A percentile compares a stretch with the other conserved stretches of the same genome.
phyloP scores from a whole-genome alignment of 2,329 filamentous ascomycete genomes.

The Trichoderma oligosporum region DNA sequence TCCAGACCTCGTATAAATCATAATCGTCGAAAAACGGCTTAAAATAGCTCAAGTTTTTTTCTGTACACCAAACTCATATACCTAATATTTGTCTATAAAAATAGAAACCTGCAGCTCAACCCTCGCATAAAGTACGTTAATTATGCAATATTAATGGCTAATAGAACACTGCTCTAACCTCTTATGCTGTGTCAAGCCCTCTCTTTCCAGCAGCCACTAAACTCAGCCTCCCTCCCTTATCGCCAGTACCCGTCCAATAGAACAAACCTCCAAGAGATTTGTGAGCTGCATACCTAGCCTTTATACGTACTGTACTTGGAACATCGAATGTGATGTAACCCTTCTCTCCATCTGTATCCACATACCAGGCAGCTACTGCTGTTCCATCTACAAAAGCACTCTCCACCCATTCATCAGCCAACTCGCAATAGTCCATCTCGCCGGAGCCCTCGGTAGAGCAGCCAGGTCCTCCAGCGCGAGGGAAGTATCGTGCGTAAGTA shows the following conservation, averaged over 20 bases:
- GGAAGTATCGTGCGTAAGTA: constrained; percentile 60
- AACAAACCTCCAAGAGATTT: constrained; percentile 59
- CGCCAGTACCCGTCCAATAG: constrained; percentile 65
- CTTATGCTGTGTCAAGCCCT: constrained; percentile 41
- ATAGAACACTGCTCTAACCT: no score
- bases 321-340: constrained; percentile 64
- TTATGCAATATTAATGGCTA: no score
- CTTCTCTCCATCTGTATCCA: constrained; percentile 37
- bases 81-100: no score
- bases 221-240: constrained; percentile 51
- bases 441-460: constrained; percentile 47
- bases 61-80: no score
- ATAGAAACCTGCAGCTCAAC: no score
- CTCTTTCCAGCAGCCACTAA: constrained; percentile 58
- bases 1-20: not conserved
- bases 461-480: constrained; percentile 49
- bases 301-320: constrained; percentile 55
- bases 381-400: constrained; percentile 45
- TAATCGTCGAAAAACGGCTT: no score
- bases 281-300: constrained; percentile 56
- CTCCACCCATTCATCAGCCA: constrained; percentile 50
- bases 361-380: constrained; percentile 55
- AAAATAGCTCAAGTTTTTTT: no score
- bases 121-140: no score
- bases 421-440: constrained; percentile 60